phyloP scores from a whole-genome alignment of 1,139 yeast species.

The Lipomyces yarrowii region DNA sequence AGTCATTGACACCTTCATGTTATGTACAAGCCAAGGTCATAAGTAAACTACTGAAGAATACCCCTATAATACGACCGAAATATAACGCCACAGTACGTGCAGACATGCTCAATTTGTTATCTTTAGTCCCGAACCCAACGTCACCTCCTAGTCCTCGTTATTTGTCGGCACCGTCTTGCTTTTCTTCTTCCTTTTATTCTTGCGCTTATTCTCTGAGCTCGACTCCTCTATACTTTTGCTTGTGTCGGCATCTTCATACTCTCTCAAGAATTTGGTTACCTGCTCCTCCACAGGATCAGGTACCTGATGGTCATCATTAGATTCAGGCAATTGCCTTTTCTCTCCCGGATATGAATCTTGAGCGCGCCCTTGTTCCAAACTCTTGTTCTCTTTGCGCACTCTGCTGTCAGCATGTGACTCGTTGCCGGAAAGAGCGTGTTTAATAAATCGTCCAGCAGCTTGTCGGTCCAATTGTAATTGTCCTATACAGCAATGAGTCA shows the following conservation, averaged over 20 bases:
- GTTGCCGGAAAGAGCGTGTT: constrained; percentile 48
- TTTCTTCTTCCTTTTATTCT: constrained; percentile 5
- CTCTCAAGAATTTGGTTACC: not conserved
- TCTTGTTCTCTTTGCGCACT: constrained; percentile 4
- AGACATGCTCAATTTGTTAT: not conserved
- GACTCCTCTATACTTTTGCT: not conserved
- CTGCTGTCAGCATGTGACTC: constrained; percentile 19
- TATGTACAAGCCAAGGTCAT: not conserved
- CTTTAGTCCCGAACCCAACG: not conserved
- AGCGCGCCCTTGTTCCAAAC: not conserved
- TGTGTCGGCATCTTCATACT: not conserved
- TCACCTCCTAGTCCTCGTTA: not conserved
- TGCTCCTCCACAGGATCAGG: not conserved
- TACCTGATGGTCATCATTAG: not conserved
- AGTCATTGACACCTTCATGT: not conserved
- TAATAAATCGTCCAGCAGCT: constrained; percentile 51
- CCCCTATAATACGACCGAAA: not conserved
- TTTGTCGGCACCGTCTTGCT: not conserved
- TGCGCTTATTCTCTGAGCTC: not conserved
- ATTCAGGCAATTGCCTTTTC: not conserved
- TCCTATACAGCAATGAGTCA: constrained; percentile 11
- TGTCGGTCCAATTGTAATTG: constrained; percentile 39
- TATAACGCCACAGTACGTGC: not conserved
- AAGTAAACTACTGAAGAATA: not conserved
- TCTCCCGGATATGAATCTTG: not conserved